A percentile compares a stretch with the other conserved stretches of the same genome.
These are phyloP conservation scores for Tricholoma hemisulphureum DNA, from an alignment of 768 basidiomycete species.

Conservation along the genomic window DNA sequence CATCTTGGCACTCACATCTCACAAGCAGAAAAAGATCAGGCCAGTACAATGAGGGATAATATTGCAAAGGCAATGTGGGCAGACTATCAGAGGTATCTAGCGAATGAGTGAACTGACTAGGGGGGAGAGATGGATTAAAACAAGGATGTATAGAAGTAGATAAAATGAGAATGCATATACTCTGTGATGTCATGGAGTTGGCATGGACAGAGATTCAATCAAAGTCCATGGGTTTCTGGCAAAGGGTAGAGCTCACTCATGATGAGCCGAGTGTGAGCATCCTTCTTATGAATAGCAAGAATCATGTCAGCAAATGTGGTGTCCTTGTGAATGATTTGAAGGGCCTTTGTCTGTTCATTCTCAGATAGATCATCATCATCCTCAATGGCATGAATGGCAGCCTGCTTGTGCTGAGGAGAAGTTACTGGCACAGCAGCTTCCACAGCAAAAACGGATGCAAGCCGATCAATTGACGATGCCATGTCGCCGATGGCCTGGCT, in stretches of 20 bases:
- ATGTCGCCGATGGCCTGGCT: too few species aligned
- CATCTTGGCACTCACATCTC: neutral
- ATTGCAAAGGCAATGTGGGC: conserved; percentile 10
- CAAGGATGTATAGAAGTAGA: neutral
- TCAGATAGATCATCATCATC: conserved; percentile 20
- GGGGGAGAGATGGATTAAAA: neutral
- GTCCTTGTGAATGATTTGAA: conserved; percentile 16
- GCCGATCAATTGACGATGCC: conserved; percentile 14
- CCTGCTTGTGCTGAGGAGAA: conserved; percentile 7
- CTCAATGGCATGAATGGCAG: conserved; percentile 15
- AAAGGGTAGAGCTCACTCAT: conserved; percentile 7
- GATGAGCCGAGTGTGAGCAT: conserved; percentile 9
- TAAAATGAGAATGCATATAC: too few species aligned
- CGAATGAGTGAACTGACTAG: neutral
- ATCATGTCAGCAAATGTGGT: conserved; percentile 12
- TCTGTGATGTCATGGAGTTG: too few species aligned
- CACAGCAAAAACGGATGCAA: conserved; percentile 13
- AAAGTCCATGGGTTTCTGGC: neutral
- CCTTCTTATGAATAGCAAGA: conserved; percentile 13
- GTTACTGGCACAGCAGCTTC: conserved; percentile 5
- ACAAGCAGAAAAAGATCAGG: too few species aligned
- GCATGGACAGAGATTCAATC: neutral
- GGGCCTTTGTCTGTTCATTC: conserved; percentile 11
- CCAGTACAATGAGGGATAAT: neutral
- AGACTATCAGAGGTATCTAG: conserved; percentile 4